These are phyloP conservation scores for Striga asiatica DNA, from an alignment of 257 asterid genomes.

Conservation along the genomic window DNA sequence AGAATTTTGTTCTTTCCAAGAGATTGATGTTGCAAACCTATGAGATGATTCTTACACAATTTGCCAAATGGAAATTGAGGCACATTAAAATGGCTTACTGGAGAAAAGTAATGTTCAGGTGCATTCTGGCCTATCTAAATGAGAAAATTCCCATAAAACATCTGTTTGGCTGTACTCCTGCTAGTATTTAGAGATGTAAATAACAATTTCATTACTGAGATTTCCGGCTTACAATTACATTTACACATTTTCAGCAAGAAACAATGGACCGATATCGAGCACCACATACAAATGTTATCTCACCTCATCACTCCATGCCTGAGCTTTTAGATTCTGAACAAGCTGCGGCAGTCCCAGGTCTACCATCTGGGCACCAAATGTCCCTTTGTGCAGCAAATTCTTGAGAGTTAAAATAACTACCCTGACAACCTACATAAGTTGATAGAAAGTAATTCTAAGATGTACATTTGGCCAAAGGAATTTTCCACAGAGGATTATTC, in stretches of 20 bases:
- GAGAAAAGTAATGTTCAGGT: too few relatives aligned
- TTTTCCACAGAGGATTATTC: background rate
- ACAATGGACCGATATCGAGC: background rate
- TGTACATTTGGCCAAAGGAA: background rate
- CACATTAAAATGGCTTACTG: too few relatives aligned
- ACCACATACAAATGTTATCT: constrained; percentile 10
- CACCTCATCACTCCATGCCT: constrained; percentile 98
- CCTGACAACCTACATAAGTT: constrained; percentile 64
- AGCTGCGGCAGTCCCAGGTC: constrained; percentile 69
- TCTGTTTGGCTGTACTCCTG: too few relatives aligned
- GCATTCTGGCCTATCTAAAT: too few relatives aligned
- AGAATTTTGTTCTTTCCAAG: too few relatives aligned
- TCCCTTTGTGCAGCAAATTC: constrained; percentile 72
- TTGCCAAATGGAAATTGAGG: too few relatives aligned
- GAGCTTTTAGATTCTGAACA: constrained; percentile 81
- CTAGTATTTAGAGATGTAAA: too few relatives aligned
- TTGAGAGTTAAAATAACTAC: constrained; percentile 76
- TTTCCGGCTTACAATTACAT: background rate
- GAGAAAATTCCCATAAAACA: too few relatives aligned
- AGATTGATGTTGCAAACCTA: too few relatives aligned
- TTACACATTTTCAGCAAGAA: constrained; percentile 12
- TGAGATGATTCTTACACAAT: too few relatives aligned
- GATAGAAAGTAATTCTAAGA: constrained; percentile 12
- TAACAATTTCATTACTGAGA: too few relatives aligned
- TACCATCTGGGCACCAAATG: constrained; percentile 80